phyloP scores from a whole-genome alignment of 805 yeast species.

The Sungouiella blattae region DNA sequence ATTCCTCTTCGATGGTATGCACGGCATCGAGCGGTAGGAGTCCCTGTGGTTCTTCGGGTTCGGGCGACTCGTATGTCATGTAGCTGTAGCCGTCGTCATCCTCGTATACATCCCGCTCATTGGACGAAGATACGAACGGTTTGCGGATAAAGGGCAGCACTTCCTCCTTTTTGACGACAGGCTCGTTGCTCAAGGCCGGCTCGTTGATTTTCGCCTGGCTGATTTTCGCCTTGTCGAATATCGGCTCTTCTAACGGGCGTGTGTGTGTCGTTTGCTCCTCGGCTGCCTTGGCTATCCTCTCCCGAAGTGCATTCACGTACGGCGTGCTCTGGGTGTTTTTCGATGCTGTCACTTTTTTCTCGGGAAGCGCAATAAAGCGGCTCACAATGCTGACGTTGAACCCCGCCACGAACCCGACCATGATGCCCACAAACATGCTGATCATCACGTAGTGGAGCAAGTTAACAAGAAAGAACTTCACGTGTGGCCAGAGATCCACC shows the following conservation, averaged over 20 bases:
- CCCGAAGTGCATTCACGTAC: not conserved
- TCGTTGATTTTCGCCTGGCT: not conserved
- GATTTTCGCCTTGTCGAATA: not conserved
- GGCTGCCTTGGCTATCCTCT: not conserved
- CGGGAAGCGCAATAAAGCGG: not conserved
- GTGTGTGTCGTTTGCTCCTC: conserved; percentile 1
- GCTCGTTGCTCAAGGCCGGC: not conserved
- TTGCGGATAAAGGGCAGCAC: not conserved
- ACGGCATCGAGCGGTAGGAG: no score
- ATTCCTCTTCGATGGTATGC: not conserved
- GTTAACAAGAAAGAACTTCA: conserved; percentile 8
- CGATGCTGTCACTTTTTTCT: not conserved
- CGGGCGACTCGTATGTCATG: conserved; percentile 6
- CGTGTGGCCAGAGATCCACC: conserved; percentile 10
- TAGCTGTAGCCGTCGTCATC: conserved; percentile 18
- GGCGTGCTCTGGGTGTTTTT: conserved; percentile 3
- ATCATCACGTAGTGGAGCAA: conserved; percentile 14
- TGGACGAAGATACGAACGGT: conserved; percentile 1
- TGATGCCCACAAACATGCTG: conserved; percentile 12
- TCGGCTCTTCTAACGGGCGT: not conserved
- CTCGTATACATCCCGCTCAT: conserved; percentile 9
- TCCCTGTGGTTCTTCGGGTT: no score
- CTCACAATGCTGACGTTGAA: conserved; percentile 2
- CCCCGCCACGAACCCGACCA: conserved; percentile 15
- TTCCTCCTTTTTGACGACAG: not conserved